Evolutionary conservation across 768 basidiomycete species (phyloP).

Genomic region (Panus rudis): DNA sequence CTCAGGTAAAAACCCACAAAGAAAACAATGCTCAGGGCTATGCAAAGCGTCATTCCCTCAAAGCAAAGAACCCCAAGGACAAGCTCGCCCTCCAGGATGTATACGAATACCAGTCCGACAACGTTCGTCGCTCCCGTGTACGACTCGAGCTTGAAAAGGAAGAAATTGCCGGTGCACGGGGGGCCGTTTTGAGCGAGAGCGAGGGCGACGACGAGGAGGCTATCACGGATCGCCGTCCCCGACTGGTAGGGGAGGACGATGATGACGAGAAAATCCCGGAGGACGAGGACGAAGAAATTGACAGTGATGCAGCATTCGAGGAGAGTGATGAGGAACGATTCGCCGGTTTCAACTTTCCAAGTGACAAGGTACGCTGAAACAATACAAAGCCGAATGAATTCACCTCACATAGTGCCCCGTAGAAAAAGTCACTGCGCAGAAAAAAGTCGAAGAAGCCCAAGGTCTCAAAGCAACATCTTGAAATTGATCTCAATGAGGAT

Average conservation of each 20-base stretch:
- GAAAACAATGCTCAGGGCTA: slow-evolving; percentile 42
- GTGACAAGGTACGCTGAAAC: slow-evolving; percentile 22
- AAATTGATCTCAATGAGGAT: slow-evolving; percentile 59
- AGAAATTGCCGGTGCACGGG: slow-evolving; percentile 30
- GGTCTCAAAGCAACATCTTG: slow-evolving; percentile 27
- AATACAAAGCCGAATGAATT: background rate
- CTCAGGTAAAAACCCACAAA: slow-evolving; percentile 12
- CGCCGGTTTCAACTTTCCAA: slow-evolving; percentile 48
- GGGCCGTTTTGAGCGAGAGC: slow-evolving; percentile 32
- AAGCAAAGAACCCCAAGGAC: slow-evolving; percentile 18
- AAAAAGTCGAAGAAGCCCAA: slow-evolving; percentile 13
- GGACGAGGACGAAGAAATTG: slow-evolving; percentile 74
- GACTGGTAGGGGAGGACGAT: slow-evolving; percentile 47
- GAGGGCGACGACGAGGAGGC: slow-evolving; percentile 22
- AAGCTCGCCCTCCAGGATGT: slow-evolving; percentile 41
- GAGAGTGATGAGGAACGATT: slow-evolving; percentile 77
- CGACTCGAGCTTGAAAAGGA: slow-evolving; percentile 49
- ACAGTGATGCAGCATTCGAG: slow-evolving; percentile 79
- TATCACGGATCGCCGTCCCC: slow-evolving; percentile 19
- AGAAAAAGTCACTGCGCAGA: background rate
- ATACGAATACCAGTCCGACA: slow-evolving; percentile 55
- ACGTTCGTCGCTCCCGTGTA: slow-evolving; percentile 44
- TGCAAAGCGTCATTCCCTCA: slow-evolving; percentile 43
- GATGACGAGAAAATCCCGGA: slow-evolving; percentile 64
- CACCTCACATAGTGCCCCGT: slow-evolving; percentile 2